Conservation (phyloP, 225 moss, liverwort and hornwort species). For the Sphagnum contortum region DNA sequence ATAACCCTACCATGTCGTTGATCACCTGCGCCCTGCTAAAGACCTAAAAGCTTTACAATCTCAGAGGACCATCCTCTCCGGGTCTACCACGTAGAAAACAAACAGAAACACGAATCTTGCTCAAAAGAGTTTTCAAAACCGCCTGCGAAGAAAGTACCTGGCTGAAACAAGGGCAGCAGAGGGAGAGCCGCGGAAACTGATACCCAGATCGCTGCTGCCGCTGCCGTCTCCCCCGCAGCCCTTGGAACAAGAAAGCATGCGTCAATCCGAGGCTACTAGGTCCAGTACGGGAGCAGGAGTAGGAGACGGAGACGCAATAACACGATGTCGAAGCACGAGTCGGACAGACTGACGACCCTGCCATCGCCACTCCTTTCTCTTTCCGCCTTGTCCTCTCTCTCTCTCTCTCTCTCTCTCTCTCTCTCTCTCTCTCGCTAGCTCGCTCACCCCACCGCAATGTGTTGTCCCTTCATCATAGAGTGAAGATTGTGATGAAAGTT, state of each 20-base stretch:
- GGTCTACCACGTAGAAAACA: too few species aligned
- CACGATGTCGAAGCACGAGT: too few species aligned
- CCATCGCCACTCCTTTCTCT: background rate
- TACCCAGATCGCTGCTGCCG: background rate
- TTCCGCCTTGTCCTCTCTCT: background rate
- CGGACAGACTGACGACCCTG: background rate
- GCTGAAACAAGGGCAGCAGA: constrained; percentile 1
- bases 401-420: too few species aligned
- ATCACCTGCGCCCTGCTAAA: too few species aligned
- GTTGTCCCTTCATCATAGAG: too few species aligned
- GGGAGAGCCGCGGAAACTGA: background rate
- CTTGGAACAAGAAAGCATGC: background rate
- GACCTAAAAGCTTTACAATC: too few species aligned
- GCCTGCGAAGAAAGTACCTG: background rate
- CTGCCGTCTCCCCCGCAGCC: too few species aligned
- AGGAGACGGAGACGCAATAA: constrained; percentile 1
- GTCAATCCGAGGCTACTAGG: background rate
- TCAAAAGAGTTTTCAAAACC: background rate
- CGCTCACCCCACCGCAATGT: too few species aligned
- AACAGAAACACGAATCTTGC: too few species aligned
- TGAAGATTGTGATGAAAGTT: too few species aligned
- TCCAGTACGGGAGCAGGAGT: background rate
- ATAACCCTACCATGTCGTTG: background rate
- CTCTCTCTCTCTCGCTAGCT: too few species aligned
- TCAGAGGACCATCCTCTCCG: too few species aligned